phyloP scores from a whole-genome alignment of 495 filamentous ascomycete genomes.

The Podospora comata region DNA sequence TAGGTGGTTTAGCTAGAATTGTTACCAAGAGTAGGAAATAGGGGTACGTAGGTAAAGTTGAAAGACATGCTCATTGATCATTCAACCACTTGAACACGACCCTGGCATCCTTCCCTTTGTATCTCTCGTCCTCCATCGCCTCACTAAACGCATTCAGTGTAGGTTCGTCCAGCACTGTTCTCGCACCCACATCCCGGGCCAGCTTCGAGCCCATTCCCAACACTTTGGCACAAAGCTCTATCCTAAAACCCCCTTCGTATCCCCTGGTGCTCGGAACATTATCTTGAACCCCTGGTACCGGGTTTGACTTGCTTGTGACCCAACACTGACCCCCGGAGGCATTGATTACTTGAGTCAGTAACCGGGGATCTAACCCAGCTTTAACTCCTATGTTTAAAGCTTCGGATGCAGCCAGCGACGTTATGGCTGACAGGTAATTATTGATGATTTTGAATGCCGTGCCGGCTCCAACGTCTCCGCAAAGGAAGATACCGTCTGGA shows the following conservation, averaged over 20 bases:
- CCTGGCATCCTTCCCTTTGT: constrained; percentile 32
- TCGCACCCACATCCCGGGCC: constrained; percentile 28
- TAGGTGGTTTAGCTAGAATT: background rate
- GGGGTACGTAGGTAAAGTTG: no score
- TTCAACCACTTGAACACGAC: constrained; percentile 36
- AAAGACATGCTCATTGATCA: constrained; percentile 18
- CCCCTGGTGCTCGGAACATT: constrained; percentile 38
- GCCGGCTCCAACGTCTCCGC: constrained; percentile 35
- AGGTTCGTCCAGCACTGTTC: constrained; percentile 29
- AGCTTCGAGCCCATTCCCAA: constrained; percentile 28
- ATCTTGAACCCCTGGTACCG: constrained; percentile 36
- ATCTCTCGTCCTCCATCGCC: constrained; percentile 31
- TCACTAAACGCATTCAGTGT: constrained; percentile 27
- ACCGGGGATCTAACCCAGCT: constrained; percentile 37
- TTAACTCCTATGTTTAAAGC: constrained; percentile 42
- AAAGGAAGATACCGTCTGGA: constrained; percentile 33
- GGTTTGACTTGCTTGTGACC: constrained; percentile 41
- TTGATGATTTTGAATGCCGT: constrained; percentile 43
- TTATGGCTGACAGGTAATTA: constrained; percentile 42
- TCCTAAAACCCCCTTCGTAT: constrained; percentile 41
- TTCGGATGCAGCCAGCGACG: constrained; percentile 40
- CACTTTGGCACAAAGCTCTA: constrained; percentile 38
- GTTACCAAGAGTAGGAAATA: no score
- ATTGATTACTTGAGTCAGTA: constrained; percentile 39
- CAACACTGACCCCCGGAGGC: constrained; percentile 38